phyloP scores from a whole-genome alignment of 1,284 basidiomycete species.

The Neonothopanus nambi region DNA sequence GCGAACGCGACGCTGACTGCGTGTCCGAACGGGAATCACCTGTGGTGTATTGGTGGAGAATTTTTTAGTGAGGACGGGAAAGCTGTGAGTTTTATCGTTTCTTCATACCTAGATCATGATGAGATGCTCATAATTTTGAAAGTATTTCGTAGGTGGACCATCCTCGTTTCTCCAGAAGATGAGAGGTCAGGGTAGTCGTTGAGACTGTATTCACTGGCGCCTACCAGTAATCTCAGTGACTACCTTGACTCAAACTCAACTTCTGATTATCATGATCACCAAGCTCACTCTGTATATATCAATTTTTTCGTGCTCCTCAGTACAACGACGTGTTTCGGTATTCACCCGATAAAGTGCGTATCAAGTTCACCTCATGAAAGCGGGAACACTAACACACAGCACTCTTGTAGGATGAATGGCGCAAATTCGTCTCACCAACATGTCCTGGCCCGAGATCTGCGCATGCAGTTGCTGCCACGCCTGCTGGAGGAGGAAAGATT shows the following conservation, averaged over 20 bases:
- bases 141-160: conserved; percentile 19
- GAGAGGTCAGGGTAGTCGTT: no score
- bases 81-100: conserved; percentile 50
- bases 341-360: conserved; percentile 69
- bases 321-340: conserved; percentile 84
- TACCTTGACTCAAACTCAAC: no score
- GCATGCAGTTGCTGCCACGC: conserved; percentile 75
- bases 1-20: conserved; percentile 81
- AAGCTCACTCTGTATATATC: no score
- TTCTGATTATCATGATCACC: no score
- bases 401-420: conserved; percentile 77
- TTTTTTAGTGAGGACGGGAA: conserved; percentile 83
- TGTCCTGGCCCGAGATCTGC: conserved; percentile 86
- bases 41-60: conserved; percentile 84
- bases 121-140: not conserved
- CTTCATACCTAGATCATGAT: not conserved
- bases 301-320: not conserved
- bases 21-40: conserved; percentile 75
- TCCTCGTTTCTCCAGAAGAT: no score
- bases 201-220: no score
- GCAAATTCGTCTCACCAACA: conserved; percentile 78
- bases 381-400: no score
- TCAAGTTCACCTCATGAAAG: no score
- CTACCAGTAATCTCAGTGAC: not conserved
- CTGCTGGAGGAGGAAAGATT: conserved; percentile 79